Base-by-base conservation (phyloP, 164 flowering plant species). In the Vitis riparia region DNA sequence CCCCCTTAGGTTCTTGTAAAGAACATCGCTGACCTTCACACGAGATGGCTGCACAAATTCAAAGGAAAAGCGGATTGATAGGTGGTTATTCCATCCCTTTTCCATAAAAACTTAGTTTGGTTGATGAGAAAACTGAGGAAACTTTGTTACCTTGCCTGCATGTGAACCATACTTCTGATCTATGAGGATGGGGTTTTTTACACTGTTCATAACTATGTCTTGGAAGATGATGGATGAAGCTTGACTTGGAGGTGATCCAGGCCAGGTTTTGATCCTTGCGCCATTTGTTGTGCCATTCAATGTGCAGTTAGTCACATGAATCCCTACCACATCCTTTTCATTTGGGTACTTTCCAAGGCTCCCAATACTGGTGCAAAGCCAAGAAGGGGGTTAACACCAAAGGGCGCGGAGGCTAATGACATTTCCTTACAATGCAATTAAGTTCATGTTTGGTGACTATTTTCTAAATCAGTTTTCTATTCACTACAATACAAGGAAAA, bases 111-210 rank as follows among this genome's bases (percentile, higher is more conserved):
- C 27, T 37, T 57, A 29, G 58, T 68, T 52, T 50, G 44, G 44
- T 37, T 37, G 44, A 6, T 37, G 44, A 37, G 44, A 37, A 37
- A 37, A 37, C 5, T 3, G 44, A 37, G 44, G 44, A 37, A 37
- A 37, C 44, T 12, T 3, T 8, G 48, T 50, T 32, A 68, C 73
- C 66, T 7, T 67, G 60, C 13, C 57, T 23, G 27, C 58, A 37
- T 59, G 82, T 78, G 75, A 19, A 27, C 85, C 81, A 55, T 91
- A 91, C 3, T 79, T 66, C 65, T 91, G 97, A 69, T 87, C 90
- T 1, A 91, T 84, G 77, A 88, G 76, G 71, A 89, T 83, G 27
- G 93, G 92, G 23, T 89, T 86, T 9, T 70, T 11, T 11, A 91
- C 96, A 17, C 62, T 16, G 0, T 82, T 64, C 84, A 89, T 79